These are phyloP conservation scores for Russula emetica DNA, from an alignment of 768 basidiomycete genomes.

Conservation along the genomic window DNA sequence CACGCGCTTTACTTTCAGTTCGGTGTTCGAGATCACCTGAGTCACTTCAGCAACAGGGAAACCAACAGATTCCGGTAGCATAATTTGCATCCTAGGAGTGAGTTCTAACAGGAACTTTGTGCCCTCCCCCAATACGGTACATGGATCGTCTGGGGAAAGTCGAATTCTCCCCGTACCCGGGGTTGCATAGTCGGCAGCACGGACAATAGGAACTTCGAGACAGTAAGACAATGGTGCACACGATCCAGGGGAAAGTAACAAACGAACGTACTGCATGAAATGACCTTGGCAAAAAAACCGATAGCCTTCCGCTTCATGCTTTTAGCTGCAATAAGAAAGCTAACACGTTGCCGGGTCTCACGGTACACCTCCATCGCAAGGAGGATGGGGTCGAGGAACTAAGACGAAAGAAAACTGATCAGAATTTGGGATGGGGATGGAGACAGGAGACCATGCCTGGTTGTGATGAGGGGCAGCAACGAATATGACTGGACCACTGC, in stretches of 20 bases:
- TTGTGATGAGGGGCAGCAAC: conserved; percentile 92
- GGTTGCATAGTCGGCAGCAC: conserved; percentile 83
- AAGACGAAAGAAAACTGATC: conserved; percentile 12
- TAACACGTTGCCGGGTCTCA: conserved; percentile 74
- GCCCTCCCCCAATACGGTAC: conserved; percentile 73
- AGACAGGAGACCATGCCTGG: conserved; percentile 49
- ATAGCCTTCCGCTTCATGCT: conserved; percentile 78
- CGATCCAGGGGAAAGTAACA: not conserved
- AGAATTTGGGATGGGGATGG: conserved; percentile 9
- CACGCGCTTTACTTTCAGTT: conserved; percentile 79
- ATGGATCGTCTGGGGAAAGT: conserved; percentile 72
- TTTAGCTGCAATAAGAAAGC: conserved; percentile 83
- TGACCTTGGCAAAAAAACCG: conserved; percentile 69
- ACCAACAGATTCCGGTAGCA: conserved; percentile 76
- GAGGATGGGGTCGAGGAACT: conserved; percentile 91
- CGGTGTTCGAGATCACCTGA: conserved; percentile 84
- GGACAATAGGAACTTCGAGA: conserved; percentile 77
- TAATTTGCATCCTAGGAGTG: conserved; percentile 73
- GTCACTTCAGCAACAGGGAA: conserved; percentile 78
- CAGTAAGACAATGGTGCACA: not conserved
- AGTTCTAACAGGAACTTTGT: conserved; percentile 77
- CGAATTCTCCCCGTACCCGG: conserved; percentile 68
- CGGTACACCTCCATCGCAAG: conserved; percentile 77
- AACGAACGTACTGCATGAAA: conserved; percentile 74
- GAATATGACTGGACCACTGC: conserved; percentile 86